Evolutionary conservation across 1,284 basidiomycete genomes (phyloP).

Genomic region (Xerocomus amazonicus): DNA sequence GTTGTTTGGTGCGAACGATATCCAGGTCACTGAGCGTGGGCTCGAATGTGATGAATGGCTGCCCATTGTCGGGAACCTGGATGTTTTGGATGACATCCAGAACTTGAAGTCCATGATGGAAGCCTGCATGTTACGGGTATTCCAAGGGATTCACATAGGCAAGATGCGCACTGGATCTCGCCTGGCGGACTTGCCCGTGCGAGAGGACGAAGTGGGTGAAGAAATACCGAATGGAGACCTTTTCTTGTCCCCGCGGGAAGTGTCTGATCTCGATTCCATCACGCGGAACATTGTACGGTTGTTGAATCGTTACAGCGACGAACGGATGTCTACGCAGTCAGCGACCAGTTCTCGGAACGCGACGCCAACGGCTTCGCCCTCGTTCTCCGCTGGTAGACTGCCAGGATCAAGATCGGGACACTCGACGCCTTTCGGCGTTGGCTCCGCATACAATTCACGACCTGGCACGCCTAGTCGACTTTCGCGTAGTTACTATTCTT

Average conservation of each 20-base stretch:
- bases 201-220: constrained; percentile 60
- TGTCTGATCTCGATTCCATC: constrained; percentile 71
- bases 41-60: constrained; percentile 91
- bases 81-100: constrained; percentile 81
- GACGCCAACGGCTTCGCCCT: constrained; percentile 54
- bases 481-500: constrained; percentile 28
- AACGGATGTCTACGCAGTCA: constrained; percentile 54
- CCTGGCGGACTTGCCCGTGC: constrained; percentile 38
- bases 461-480: constrained; percentile 63
- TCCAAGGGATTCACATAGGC: constrained; percentile 76
- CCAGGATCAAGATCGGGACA: constrained; percentile 47
- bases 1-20: constrained; percentile 86
- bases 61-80: constrained; percentile 75
- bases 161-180: constrained; percentile 33
- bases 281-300: constrained; percentile 73
- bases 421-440: constrained; percentile 49
- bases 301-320: constrained; percentile 62
- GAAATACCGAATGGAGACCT: constrained; percentile 46
- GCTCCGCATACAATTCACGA: constrained; percentile 53
- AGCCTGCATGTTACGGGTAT: constrained; percentile 84
- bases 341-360: constrained; percentile 59
- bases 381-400: constrained; percentile 34
- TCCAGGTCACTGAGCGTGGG: constrained; percentile 65
- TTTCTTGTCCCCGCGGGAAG: constrained; percentile 60
- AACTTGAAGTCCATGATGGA: constrained; percentile 84